Conservation (phyloP, 2,329 filamentous ascomycete genomes). For the Fusarium bulbicola region DNA sequence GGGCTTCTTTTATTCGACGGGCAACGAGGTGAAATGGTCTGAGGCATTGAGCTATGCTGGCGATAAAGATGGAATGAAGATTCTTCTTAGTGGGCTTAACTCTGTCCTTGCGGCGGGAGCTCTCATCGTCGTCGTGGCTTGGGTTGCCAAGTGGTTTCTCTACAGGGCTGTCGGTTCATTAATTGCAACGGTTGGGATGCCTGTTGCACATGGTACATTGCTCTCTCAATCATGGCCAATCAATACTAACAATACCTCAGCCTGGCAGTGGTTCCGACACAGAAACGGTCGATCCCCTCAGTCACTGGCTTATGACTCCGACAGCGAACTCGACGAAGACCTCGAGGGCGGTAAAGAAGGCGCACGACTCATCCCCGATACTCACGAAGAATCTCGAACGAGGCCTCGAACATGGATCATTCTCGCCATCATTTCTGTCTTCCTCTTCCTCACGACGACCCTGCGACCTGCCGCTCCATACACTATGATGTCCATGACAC, state of each 20-base stretch:
- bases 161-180: constrained; percentile 36
- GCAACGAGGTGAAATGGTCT: constrained; percentile 46
- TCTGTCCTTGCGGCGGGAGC: constrained; percentile 37
- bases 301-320: constrained; percentile 24
- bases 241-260: constrained; percentile 13
- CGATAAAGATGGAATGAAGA: constrained; percentile 45
- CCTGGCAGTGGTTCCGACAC: constrained; percentile 25
- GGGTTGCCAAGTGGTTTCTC: constrained; percentile 38
- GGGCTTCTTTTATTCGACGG: constrained; percentile 46
- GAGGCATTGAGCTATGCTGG: constrained; percentile 44
- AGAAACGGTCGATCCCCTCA: constrained; percentile 6
- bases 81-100: constrained; percentile 44
- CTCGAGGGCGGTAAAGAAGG: constrained; percentile 29
- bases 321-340: constrained; percentile 25
- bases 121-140: constrained; percentile 37
- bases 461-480: constrained; percentile 45
- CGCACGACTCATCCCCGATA: constrained; percentile 8
- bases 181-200: constrained; percentile 30
- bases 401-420: constrained; percentile 17
- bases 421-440: background rate
- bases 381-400: constrained; percentile 4
- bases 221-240: background rate
- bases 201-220: constrained; percentile 34
- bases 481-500: constrained; percentile 45
- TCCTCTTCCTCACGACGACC: constrained; percentile 26